A percentile compares a stretch with the other conserved stretches of the same genome.
These are phyloP conservation scores for Hura crepitans DNA, from an alignment of 441 rosid genomes.

Conservation along the genomic window DNA sequence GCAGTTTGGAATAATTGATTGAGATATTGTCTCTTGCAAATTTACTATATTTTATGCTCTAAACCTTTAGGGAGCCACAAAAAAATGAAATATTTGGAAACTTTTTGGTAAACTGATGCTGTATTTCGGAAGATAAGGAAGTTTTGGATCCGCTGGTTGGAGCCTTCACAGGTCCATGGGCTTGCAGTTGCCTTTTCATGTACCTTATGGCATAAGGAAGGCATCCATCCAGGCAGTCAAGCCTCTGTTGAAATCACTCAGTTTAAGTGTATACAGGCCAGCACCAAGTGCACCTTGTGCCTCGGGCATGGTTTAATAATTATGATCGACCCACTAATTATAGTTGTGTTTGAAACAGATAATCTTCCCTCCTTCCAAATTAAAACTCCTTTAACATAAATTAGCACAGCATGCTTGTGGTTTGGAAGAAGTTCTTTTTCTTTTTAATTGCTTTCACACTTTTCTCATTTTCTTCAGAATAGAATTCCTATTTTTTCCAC, in stretches of 20 bases:
- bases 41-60: neutral
- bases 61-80: neutral
- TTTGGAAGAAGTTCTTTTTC: neutral
- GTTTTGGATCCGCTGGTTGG: neutral
- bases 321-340: neutral
- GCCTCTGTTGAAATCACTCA: too few relatives aligned
- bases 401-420: neutral
- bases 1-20: neutral
- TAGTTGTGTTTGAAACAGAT: neutral
- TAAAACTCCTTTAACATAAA: neutral
- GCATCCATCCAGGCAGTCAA: neutral
- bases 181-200: neutral
- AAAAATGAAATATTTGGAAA: neutral
- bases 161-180: neutral
- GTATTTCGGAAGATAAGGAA: neutral
- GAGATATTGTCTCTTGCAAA: neutral
- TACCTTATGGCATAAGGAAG: neutral
- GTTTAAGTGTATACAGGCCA: too few relatives aligned
- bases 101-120: neutral
- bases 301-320: neutral
- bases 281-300: neutral
- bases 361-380: neutral
- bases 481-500: neutral
- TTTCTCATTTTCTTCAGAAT: neutral
- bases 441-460: neutral